A percentile compares a stretch with the other conserved stretches of the same genome.
These are phyloP conservation scores for Mucor lusitanicus DNA, from an alignment of 371 early-diverging fungal genomes.

Conservation along the genomic window DNA sequence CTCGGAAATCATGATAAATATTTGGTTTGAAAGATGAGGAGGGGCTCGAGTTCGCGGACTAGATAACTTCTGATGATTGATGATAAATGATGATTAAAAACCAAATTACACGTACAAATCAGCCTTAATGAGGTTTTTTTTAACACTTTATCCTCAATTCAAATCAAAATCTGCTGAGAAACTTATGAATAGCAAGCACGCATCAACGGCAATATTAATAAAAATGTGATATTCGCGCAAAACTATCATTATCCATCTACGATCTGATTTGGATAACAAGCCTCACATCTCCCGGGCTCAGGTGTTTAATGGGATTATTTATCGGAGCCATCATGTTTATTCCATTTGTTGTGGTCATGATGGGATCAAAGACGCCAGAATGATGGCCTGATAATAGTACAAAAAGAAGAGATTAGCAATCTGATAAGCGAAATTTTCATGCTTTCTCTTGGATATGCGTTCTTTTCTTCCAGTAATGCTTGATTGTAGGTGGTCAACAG, in stretches of 20 bases:
- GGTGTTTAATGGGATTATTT: not conserved
- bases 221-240: not conserved
- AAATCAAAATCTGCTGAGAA: too few species aligned
- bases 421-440: not conserved
- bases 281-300: not conserved
- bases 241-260: not conserved
- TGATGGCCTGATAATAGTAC: not conserved
- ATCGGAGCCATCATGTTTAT: not conserved
- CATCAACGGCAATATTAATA: not conserved
- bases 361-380: not conserved
- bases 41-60: constrained; percentile 5
- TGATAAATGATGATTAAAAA: too few species aligned
- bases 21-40: not conserved
- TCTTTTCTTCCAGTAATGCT: not conserved
- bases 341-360: not conserved
- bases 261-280: not conserved
- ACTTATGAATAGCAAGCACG: too few species aligned
- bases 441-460: not conserved
- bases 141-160: too few species aligned
- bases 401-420: not conserved
- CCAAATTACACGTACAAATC: not conserved
- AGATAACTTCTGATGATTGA: not conserved
- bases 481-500: not conserved
- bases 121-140: not conserved
- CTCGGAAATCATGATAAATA: not conserved